Base-by-base conservation (phyloP, 1,284 basidiomycete genomes). In the Meripilus lineatus region DNA sequence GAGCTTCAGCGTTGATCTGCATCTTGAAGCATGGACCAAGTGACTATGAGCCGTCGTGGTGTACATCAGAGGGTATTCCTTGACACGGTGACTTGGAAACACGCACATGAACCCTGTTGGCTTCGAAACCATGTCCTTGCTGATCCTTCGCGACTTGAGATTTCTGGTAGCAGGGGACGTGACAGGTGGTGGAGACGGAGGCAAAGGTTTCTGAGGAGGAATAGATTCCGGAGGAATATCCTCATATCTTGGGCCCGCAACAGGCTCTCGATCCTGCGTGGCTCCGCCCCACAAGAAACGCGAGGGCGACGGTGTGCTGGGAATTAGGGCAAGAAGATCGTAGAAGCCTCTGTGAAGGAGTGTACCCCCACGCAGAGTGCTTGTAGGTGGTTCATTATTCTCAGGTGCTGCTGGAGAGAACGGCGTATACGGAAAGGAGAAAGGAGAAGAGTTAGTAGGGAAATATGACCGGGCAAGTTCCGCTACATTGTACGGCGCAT, bases 1-100 rank as follows among this genome's bases (percentile, higher is more conserved):
- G 76, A 24, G 88, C 91, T 60, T 91, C 89, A 23, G 91, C 84
- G 63, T 97, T n/a, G 91, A 66, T 93, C 90, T 18, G 83, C 89
- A 64, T 95, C 90, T n/a, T 46, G 90, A 93, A 15, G 94, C 92
- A 67, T 97, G 93, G 18, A 94, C 84, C 48, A 95, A 77, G 65
- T 97, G 94, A 40, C 92, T 94, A 49, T 54, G 48, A 51, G 52
- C 25, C 50, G 42, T 52, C 51, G 44, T 45, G 50, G 37, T 47
- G 48, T 43, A 51, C 40, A 34, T 35, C 33, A 42, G 28, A 17
- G 34, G 44, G 14, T n/a, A 13, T 20, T 38, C 10, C 11, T 41
- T 21, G 21, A 53, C 35, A n/a, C n/a, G n/a, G 44, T 5, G 24
- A 18, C 14, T 48, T 30, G n/a, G 8, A 30, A 30, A 30, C 23